Conservation (phyloP, 257 asterid species). For the Gentiana macrophylla region DNA sequence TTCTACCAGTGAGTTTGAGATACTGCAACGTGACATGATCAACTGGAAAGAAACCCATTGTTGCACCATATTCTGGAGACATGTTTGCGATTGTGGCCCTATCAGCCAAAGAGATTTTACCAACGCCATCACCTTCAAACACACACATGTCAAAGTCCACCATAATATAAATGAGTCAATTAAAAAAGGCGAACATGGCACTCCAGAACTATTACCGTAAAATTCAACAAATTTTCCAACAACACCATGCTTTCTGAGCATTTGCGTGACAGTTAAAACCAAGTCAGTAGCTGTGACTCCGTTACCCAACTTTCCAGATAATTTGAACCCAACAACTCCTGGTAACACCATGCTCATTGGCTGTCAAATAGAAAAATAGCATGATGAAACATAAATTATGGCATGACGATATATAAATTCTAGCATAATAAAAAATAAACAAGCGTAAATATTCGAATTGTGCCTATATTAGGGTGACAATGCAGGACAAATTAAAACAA, state of each 20-base stretch:
- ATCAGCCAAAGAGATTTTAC: conserved; percentile 86
- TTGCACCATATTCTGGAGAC: conserved; percentile 99
- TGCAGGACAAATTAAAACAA: neutral
- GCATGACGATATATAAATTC: neutral
- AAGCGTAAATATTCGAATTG: neutral
- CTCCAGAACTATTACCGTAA: conserved; percentile 27
- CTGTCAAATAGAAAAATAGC: conserved; percentile 19
- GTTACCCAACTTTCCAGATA: conserved; percentile 57
- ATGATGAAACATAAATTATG: neutral
- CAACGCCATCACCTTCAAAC: conserved; percentile 68
- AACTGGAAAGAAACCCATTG: conserved; percentile 99
- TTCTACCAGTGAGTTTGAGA: conserved; percentile 86
- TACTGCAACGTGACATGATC: conserved; percentile 84
- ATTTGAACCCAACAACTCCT: conserved; percentile 82
- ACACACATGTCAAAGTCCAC: conserved; percentile 4
- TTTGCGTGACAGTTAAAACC: conserved; percentile 88
- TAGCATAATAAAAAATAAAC: no score
- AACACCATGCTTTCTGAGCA: conserved; percentile 85
- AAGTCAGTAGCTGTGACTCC: conserved; percentile 95
- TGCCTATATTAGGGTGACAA: neutral
- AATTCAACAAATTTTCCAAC: conserved; percentile 88
- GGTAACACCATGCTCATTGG: conserved; percentile 98
- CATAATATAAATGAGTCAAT: neutral
- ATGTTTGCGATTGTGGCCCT: conserved; percentile 97
- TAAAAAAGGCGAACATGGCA: neutral